Conservation (phyloP, 2,329 filamentous ascomycete species). For the Eutypella sp. region DNA sequence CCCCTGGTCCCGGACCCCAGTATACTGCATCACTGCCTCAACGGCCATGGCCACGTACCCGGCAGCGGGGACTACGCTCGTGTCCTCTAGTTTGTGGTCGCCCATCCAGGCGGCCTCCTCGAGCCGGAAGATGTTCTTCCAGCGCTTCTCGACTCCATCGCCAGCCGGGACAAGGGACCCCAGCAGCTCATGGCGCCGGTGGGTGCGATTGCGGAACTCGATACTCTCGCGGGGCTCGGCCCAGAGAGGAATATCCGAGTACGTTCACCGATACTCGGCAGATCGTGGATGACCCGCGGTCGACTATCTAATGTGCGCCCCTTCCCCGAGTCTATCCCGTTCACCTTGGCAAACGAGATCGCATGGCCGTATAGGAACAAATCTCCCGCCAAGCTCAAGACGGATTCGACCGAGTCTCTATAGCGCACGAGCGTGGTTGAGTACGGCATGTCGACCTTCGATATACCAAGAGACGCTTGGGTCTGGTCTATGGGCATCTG, state of each 20-base stretch:
- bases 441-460: conserved; percentile 3
- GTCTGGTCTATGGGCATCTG: conserved; percentile 1
- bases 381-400: background rate
- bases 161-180: background rate
- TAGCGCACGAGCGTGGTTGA: background rate
- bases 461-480: background rate
- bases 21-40: background rate
- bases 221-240: background rate
- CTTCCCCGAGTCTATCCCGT: background rate
- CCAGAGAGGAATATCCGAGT: background rate
- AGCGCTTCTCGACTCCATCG: background rate
- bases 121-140: background rate
- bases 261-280: conserved; percentile 1
- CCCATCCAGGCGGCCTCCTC: background rate
- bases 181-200: background rate
- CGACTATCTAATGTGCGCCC: background rate
- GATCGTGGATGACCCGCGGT: background rate
- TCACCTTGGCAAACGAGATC: background rate
- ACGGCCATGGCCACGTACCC: conserved; percentile 3
- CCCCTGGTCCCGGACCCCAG: background rate
- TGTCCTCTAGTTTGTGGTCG: background rate
- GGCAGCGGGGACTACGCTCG: conserved; percentile 1
- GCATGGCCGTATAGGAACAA: background rate
- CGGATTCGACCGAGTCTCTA: background rate
- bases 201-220: background rate